phyloP scores from a whole-genome alignment of 768 basidiomycete genomes.

The Guyanaporus albipodus region DNA sequence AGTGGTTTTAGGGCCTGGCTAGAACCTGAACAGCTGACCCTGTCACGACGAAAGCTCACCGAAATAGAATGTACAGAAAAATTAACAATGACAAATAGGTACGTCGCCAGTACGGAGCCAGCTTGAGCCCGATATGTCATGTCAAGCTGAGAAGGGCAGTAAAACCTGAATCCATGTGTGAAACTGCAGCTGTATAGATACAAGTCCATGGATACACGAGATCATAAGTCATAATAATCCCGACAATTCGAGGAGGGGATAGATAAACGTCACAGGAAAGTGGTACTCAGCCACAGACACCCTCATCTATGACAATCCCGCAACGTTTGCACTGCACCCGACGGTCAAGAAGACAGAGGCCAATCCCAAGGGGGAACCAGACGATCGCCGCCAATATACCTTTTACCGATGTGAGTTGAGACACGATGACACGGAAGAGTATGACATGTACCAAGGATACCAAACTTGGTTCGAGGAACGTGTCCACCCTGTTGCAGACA shows the following conservation, averaged over 20 bases:
- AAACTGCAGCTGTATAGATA: constrained; percentile 5
- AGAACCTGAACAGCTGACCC: background rate
- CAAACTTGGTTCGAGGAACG: constrained; percentile 56
- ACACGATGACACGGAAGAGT: background rate
- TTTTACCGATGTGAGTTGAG: constrained; percentile 24
- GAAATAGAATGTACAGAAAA: too few species aligned
- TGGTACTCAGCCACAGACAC: constrained; percentile 29
- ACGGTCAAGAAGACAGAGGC: constrained; percentile 72
- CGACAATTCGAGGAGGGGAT: background rate
- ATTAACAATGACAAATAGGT: too few species aligned
- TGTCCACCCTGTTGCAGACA: constrained; percentile 80
- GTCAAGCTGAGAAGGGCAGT: background rate
- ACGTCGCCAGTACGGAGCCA: too few species aligned
- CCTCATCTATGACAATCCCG: constrained; percentile 36
- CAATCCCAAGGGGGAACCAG: constrained; percentile 85
- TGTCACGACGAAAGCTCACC: too few species aligned
- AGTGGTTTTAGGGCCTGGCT: too few species aligned
- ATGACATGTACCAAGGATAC: constrained; percentile 56
- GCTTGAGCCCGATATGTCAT: too few species aligned
- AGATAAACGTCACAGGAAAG: background rate
- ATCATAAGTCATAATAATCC: background rate
- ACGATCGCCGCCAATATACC: constrained; percentile 78
- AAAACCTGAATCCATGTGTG: background rate
- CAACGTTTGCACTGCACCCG: constrained; percentile 60
- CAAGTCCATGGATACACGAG: constrained; percentile 19